These are phyloP conservation scores for Eucalyptus marginata DNA, from an alignment of 345 rosid species.

Conservation along the genomic window DNA sequence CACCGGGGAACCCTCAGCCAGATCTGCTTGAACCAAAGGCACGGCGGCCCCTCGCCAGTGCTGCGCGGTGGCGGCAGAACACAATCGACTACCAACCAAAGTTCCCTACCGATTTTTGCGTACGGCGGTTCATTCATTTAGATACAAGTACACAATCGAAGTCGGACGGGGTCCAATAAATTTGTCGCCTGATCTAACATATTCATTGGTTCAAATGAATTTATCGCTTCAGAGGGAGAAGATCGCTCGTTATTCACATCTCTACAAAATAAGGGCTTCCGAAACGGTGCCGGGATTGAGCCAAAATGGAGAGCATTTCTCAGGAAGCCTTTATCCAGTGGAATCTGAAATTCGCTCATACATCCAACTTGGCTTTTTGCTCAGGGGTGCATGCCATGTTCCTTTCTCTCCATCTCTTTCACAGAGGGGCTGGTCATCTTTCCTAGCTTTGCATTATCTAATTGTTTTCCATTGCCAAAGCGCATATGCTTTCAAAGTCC, in stretches of 20 bases:
- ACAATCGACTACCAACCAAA: neutral
- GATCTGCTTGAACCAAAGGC: neutral
- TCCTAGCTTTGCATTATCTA: neutral
- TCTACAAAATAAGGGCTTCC: neutral
- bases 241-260: neutral
- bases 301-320: neutral
- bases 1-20: neutral
- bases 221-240: neutral
- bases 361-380: neutral
- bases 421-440: neutral
- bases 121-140: neutral
- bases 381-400: neutral
- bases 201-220: neutral
- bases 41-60: neutral
- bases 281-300: neutral
- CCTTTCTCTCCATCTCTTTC: neutral
- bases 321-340: neutral
- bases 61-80: neutral
- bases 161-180: neutral
- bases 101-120: neutral
- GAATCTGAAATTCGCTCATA: neutral
- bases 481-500: neutral
- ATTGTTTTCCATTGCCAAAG: neutral
- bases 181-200: neutral
- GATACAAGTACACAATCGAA: neutral